A percentile compares a stretch with the other conserved stretches of the same genome.
phyloP scores from a whole-genome alignment of 257 asterid genomes.

The Plectranthus barbatus region DNA sequence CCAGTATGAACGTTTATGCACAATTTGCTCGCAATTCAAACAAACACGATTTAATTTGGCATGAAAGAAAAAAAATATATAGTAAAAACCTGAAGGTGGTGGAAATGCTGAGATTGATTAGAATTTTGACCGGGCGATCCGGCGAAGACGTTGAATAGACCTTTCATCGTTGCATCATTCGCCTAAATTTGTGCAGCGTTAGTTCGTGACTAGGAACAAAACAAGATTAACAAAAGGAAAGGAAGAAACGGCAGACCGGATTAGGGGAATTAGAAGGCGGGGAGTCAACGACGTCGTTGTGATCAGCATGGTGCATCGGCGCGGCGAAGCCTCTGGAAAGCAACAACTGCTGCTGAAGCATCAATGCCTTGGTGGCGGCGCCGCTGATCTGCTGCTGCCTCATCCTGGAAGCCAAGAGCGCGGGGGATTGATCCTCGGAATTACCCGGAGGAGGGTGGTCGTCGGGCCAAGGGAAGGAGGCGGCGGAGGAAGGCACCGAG shows the following conservation, averaged over 20 bases:
- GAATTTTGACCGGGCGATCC: constrained; percentile 66
- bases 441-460: constrained; percentile 24
- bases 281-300: constrained; percentile 33
- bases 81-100: constrained; percentile 44
- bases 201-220: background rate
- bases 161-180: constrained; percentile 56
- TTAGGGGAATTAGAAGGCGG: constrained; percentile 35
- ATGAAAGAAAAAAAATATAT: too few species aligned
- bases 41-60: background rate
- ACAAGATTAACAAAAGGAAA: background rate
- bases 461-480: constrained; percentile 37
- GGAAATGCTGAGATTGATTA: constrained; percentile 49
- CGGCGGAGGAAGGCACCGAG: constrained; percentile 48
- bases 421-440: constrained; percentile 29
- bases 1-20: background rate
- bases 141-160: constrained; percentile 55
- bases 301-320: constrained; percentile 17
- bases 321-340: constrained; percentile 43
- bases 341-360: constrained; percentile 66
- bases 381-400: constrained; percentile 63
- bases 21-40: background rate
- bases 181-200: constrained; percentile 29
- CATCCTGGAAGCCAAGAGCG: constrained; percentile 40
- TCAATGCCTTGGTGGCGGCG: constrained; percentile 47
- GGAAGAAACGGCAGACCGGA: constrained; percentile 28